A percentile compares a stretch with the other conserved stretches of the same genome.
These are phyloP conservation scores for Flaveria trinervia DNA, from an alignment of 129 eudicot genomes.

Conservation along the genomic window DNA sequence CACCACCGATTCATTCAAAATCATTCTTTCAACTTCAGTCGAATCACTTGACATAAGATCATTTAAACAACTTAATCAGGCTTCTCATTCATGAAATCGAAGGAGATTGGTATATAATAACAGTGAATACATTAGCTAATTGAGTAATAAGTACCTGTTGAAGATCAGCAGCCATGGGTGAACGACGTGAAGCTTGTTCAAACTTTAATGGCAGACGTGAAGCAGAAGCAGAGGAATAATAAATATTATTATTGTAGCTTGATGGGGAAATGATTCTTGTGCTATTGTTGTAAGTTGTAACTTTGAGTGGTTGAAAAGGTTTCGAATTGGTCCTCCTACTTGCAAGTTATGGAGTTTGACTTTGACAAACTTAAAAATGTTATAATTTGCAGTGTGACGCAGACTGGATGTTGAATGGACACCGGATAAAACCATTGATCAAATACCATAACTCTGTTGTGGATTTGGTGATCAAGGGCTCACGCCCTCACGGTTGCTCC, in stretches of 20 bases:
- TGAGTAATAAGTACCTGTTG: conserved; percentile 8
- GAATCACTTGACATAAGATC: not conserved
- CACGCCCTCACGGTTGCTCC: no score
- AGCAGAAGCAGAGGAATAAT: conserved; percentile 25
- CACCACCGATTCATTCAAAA: not conserved
- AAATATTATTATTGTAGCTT: not conserved
- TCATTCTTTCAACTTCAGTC: not conserved
- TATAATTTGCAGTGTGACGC: no score
- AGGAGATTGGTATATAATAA: not conserved
- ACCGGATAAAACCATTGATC: no score
- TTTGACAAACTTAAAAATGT: not conserved
- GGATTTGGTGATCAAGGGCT: no score
- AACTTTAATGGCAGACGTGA: conserved; percentile 22
- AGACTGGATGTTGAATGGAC: no score
- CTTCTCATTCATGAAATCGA: not conserved
- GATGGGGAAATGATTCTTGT: conserved; percentile 27
- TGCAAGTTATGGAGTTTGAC: not conserved
- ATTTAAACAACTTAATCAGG: not conserved
- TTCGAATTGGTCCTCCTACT: conserved; percentile 28
- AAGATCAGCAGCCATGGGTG: conserved; percentile 29
- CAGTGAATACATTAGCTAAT: not conserved
- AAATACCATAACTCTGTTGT: no score
- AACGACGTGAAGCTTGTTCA: conserved; percentile 12
- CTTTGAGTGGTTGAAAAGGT: not conserved
- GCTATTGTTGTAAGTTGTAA: not conserved